These are phyloP conservation scores for Tetrapyrgos nigripes DNA, from an alignment of 1,284 basidiomycete genomes.

Conservation along the genomic window DNA sequence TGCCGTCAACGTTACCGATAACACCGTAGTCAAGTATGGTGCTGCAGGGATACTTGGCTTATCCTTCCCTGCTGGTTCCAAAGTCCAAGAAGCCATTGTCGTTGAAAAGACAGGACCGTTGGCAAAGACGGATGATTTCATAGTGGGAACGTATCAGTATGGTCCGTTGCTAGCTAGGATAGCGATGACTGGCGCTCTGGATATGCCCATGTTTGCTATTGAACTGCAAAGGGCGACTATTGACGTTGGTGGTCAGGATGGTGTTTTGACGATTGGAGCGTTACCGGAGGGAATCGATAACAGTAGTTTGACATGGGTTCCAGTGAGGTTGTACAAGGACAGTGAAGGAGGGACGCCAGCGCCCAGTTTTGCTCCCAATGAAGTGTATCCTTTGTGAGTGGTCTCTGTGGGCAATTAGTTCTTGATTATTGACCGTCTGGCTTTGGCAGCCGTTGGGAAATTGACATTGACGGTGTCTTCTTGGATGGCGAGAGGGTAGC, in stretches of 20 bases:
- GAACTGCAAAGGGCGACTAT: conserved; percentile 47
- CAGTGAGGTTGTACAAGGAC: conserved; percentile 44
- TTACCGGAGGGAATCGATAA: conserved; percentile 45
- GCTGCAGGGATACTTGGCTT: conserved; percentile 47
- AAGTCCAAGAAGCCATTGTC: conserved; percentile 46
- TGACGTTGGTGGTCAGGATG: conserved; percentile 42
- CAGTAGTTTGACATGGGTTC: conserved; percentile 48
- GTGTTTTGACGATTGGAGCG: conserved; percentile 46
- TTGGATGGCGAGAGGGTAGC: conserved; percentile 46
- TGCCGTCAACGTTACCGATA: conserved; percentile 42
- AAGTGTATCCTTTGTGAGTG: conserved; percentile 32
- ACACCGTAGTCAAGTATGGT: conserved; percentile 40
- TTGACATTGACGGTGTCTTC: conserved; percentile 47
- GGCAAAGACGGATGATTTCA: conserved; percentile 45
- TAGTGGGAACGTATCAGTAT: conserved; percentile 42
- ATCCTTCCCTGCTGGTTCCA: conserved; percentile 44
- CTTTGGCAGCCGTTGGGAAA: conserved; percentile 47
- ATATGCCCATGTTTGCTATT: conserved; percentile 52
- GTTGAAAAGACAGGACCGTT: conserved; percentile 34
- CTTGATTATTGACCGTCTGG: neutral
- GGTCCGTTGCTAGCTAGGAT: conserved; percentile 57
- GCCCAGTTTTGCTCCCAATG: conserved; percentile 40
- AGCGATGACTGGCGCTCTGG: conserved; percentile 45
- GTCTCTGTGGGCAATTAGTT: neutral
- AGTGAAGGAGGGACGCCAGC: conserved; percentile 42